Evolutionary conservation across 352 stramenopile genomes (phyloP), one percentile per base, ranked within the genome.

Genomic region (Globisporangium echinulatum): DNA sequence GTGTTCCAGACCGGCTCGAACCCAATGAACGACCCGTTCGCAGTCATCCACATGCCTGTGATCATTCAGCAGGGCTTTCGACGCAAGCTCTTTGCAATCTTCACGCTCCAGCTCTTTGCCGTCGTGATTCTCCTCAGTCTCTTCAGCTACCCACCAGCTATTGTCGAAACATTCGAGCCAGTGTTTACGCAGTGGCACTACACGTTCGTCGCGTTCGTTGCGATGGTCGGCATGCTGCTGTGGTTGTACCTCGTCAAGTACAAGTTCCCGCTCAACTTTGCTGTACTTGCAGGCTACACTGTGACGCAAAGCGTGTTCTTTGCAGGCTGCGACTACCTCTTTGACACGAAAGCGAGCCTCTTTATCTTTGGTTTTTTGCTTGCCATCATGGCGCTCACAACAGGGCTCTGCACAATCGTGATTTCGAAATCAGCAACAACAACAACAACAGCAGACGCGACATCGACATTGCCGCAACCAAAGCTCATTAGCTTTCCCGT

Each of bases 171-270:
- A 7, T 79, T 87, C 54, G 15, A 72, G 46, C 36, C 37, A 0
- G 59, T 56, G 3, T 88, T 89, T 54, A 48, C 10, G 49, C 67
- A 78, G 49, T 84, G 78, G 73, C 63, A 85, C 17, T 77, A 79
- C 56, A 64, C 85, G 25, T 75, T 85, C 47, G 63, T 69, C 37
- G 72, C 75, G 38, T 86, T 85, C 59, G 54, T 77, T 6, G 49
- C 68, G 56, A 75, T 88, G 66, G 69, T 90, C 38, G 53, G 82
- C 14, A 64, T 71, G n/a, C 56, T 89, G 52, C 47, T 88, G 36
- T 78, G 69, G 68, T 70, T 91, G n/a, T 88, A 91, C 67, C 62
- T 87, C 17, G 71, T 88, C 68, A 88, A 88, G 66, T 87, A 88
- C 62, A 61, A 63, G 25, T 91, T 85, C 56, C 81, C 81, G 19